These are phyloP conservation scores for Boletus insuetus DNA, from an alignment of 768 basidiomycete genomes.

Conservation along the genomic window DNA sequence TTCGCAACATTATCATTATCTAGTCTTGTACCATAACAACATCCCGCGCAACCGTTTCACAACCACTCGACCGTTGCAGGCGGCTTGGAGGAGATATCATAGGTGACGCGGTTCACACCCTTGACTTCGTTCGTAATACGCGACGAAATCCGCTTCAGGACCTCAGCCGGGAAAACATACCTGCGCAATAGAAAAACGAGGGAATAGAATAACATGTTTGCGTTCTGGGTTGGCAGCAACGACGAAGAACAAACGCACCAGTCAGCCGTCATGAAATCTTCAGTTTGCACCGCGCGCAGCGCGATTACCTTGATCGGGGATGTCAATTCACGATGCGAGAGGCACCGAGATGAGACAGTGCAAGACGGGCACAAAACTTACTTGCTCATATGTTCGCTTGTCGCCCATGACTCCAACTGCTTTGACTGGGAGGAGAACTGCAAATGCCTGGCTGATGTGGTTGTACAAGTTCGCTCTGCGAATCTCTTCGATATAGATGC, in stretches of 20 bases:
- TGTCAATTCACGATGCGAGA: conserved; percentile 1
- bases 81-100: conserved; percentile 96
- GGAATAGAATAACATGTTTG: not conserved
- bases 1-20: not conserved
- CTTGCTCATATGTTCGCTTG: conserved; percentile 93
- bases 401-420: conserved; percentile 99
- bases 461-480: conserved; percentile 89
- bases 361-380: conserved; percentile 22
- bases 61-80: conserved; percentile 66
- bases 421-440: conserved; percentile 90
- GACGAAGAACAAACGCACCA: conserved; percentile 53
- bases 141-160: conserved; percentile 88
- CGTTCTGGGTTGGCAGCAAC: not conserved
- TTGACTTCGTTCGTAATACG: conserved; percentile 96
- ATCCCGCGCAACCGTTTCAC: conserved; percentile 13
- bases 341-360: not conserved
- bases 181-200: conserved; percentile 38
- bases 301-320: conserved; percentile 68
- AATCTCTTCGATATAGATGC: conserved; percentile 98
- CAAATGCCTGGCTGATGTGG: conserved; percentile 94
- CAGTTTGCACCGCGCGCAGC: conserved; percentile 92
- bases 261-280: conserved; percentile 99
- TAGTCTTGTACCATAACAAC: not conserved
- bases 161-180: conserved; percentile 93
- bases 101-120: conserved; percentile 95